Conservation (phyloP, 768 basidiomycete genomes). For the Pisolithus microcarpus region DNA sequence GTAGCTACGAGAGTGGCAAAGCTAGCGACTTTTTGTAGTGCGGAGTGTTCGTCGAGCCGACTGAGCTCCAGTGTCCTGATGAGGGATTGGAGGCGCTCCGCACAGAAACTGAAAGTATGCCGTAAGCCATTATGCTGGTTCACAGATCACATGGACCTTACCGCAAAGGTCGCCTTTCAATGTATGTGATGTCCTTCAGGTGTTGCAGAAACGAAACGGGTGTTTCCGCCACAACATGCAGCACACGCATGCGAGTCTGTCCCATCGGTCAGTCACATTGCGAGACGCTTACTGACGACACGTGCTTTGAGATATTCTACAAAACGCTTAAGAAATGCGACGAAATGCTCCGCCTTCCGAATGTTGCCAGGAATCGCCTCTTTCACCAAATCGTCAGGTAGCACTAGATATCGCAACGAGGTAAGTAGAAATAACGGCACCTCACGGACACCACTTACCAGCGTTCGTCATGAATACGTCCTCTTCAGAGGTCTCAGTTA, state of each 20-base stretch:
- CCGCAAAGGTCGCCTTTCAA: slow-evolving; percentile 89
- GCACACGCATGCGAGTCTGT: slow-evolving; percentile 97
- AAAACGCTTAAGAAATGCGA: slow-evolving; percentile 95
- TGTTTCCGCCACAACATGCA: slow-evolving; percentile 98
- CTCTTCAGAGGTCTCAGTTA: slow-evolving; percentile 49
- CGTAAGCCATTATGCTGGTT: not conserved
- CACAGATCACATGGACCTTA: slow-evolving; percentile 28
- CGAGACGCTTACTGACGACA: not conserved
- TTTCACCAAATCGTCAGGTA: slow-evolving; percentile 89
- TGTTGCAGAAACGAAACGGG: slow-evolving; percentile 96
- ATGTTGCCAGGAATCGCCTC: slow-evolving; percentile 99
- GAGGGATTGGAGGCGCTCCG: slow-evolving; percentile 89
- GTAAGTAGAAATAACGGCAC: not conserved
- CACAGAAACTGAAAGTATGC: slow-evolving; percentile 68
- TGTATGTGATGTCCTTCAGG: slow-evolving; percentile 97
- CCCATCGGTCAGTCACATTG: slow-evolving; percentile 8
- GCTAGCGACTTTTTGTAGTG: slow-evolving; percentile 90
- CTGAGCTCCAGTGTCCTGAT: slow-evolving; percentile 87
- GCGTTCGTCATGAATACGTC: slow-evolving; percentile 89
- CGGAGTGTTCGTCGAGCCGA: slow-evolving; percentile 83
- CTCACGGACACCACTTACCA: slow-evolving; percentile 36
- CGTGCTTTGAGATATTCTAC: slow-evolving; percentile 95
- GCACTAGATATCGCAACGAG: slow-evolving; percentile 37
- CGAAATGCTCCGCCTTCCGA: slow-evolving; percentile 97
- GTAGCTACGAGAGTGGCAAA: slow-evolving; percentile 97